Percentiles rank a stretch among this genome's conserved stretches.
phyloP scores from a whole-genome alignment of 495 filamentous ascomycete genomes.

The Lepraria neglecta region DNA sequence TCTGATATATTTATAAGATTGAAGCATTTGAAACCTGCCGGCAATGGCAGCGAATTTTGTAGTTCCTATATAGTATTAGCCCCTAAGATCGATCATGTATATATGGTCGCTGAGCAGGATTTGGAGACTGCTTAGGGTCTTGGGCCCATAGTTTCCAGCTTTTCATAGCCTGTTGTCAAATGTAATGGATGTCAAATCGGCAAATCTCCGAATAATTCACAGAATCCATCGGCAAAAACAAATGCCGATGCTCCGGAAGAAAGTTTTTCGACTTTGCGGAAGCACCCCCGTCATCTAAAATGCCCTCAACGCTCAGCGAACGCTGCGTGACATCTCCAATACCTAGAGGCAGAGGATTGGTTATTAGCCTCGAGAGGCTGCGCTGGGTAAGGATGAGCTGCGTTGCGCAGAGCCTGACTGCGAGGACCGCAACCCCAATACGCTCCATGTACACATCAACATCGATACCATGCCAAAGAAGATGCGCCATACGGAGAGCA shows the following conservation, averaged over 20 bases:
- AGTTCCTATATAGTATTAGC: neutral
- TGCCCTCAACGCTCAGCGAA: too few species aligned
- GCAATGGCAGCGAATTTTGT: neutral
- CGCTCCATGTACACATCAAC: slow-evolving; percentile 26
- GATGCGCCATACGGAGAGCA: slow-evolving; percentile 20
- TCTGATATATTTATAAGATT: neutral
- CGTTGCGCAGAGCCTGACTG: slow-evolving; percentile 26
- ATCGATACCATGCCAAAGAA: slow-evolving; percentile 21
- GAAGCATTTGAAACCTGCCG: neutral
- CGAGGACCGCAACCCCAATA: slow-evolving; percentile 28
- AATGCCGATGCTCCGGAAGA: slow-evolving; percentile 2
- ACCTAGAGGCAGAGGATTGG: too few species aligned
- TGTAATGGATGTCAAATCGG: too few species aligned
- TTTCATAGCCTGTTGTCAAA: too few species aligned
- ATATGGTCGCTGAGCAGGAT: too few species aligned
- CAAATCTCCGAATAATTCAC: too few species aligned
- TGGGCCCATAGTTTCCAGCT: too few species aligned
- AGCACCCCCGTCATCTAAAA: slow-evolving; percentile 1
- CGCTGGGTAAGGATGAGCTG: slow-evolving; percentile 31
- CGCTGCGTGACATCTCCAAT: neutral
- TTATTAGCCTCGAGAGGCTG: neutral
- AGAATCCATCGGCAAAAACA: neutral
- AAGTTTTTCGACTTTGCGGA: slow-evolving; percentile 2
- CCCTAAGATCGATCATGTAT: too few species aligned
- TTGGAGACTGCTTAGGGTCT: too few species aligned